Evolutionary conservation across 495 filamentous ascomycete genomes (phyloP), one percentile per base, ranked within the genome.

Genomic region (Talaromyces ruber): DNA sequence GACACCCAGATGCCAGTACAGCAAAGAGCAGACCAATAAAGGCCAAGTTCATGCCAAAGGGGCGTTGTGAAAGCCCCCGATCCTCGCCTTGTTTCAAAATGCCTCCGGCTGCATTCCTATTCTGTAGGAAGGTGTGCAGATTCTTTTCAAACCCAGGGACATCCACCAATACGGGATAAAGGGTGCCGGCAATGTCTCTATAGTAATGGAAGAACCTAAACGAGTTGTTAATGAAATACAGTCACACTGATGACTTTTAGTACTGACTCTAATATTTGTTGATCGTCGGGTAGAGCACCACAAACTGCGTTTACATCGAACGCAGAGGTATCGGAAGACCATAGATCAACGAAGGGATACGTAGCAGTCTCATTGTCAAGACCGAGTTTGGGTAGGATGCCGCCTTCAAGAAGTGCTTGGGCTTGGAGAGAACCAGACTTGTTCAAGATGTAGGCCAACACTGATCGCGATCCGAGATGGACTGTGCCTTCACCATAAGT

Each of bases 101-200:
- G 68, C 66, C 81, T 66, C 67, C 79, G 67, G 69, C 78, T 74
- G 69, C 37, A 58, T 81, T 81, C 57, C 90, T 79, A 62, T 87
- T 84, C 61, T 86, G 82, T 16, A 93, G 78, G 64, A 93, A 87
- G 12, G 79, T 77, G 66, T 84, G 81, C 32, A 91, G 74, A 56
- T 85, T 82, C 3, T 79, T 78, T 68, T 91, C 88, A 18, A 93
- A 76, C 29, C 79, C 76, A 43, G 84, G 80, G 26, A 89, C 77
- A 67, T 93, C 87, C 32, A 86, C 81, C 34, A 95, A 80, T 16
- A 90, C 89, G 4, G 89, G 88, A 80, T 90, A 95, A 64, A 93
- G 84, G 9, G 90, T 86, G 39, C 89, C 84, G 5, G 88, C 84
- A 12, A 90, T 89, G 64, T 92, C 86, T 71, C 82, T 86, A 75